Conservation (phyloP, 352 stramenopile species). For the Phytophthora uliginosa region DNA sequence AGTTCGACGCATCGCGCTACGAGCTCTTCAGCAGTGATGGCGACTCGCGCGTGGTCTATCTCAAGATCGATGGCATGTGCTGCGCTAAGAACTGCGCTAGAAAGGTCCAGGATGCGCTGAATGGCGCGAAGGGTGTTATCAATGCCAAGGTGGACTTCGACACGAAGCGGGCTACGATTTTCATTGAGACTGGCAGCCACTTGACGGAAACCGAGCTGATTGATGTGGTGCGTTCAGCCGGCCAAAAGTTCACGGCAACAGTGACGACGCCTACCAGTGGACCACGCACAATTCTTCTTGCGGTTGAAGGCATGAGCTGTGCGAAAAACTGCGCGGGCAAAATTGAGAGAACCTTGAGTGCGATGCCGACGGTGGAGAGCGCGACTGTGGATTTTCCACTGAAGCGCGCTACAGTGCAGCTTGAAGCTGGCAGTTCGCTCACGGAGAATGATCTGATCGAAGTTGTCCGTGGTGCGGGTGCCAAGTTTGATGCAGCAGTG, state of each 20-base stretch:
- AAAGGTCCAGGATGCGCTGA: constrained; percentile 83
- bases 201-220: constrained; percentile 75
- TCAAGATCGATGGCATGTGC: constrained; percentile 84
- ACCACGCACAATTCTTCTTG: constrained; percentile 62
- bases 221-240: constrained; percentile 62
- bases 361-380: constrained; percentile 58
- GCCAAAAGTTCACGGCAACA: constrained; percentile 72
- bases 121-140: constrained; percentile 67
- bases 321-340: constrained; percentile 86
- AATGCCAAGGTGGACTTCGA: constrained; percentile 85
- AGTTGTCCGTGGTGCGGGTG: constrained; percentile 51
- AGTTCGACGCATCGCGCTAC: constrained; percentile 71
- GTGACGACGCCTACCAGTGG: constrained; percentile 48
- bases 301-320: constrained; percentile 84
- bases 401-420: constrained; percentile 70
- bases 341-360: constrained; percentile 66
- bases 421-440: constrained; percentile 59
- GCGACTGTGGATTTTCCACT: constrained; percentile 74
- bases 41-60: constrained; percentile 78
- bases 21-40: constrained; percentile 66
- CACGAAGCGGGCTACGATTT: constrained; percentile 80
- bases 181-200: constrained; percentile 76
- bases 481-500: constrained; percentile 79
- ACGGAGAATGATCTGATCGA: constrained; percentile 69
- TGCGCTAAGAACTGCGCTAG: constrained; percentile 79